Percentiles rank a stretch among this genome's conserved stretches.
Conservation (phyloP, 257 asterid species). For the Petunia secreta region DNA sequence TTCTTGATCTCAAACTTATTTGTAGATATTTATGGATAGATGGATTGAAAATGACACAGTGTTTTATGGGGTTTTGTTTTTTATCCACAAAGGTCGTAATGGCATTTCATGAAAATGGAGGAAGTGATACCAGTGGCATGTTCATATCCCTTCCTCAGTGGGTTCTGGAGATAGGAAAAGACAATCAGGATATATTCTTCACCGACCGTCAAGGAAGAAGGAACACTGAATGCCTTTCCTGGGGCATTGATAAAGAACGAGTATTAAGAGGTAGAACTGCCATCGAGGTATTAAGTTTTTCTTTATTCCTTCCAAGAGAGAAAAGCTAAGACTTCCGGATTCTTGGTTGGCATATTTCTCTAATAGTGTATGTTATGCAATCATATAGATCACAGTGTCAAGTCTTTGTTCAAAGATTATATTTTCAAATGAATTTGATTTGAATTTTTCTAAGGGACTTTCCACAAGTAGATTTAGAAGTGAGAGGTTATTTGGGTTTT, state of each 20-base stretch:
- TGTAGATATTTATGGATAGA: neutral
- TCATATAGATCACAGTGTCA: conserved; percentile 5
- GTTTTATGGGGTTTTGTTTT: neutral
- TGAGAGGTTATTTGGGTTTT: neutral
- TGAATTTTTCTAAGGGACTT: neutral
- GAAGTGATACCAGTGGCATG: conserved; percentile 61
- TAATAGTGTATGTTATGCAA: neutral
- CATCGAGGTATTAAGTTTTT: conserved; percentile 55
- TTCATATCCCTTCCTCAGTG: conserved; percentile 74
- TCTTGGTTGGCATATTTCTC: conserved; percentile 8
- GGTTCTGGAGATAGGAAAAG: conserved; percentile 78
- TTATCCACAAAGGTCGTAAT: conserved; percentile 58
- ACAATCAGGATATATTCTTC: conserved; percentile 77
- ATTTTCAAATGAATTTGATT: neutral
- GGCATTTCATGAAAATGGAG: conserved; percentile 77
- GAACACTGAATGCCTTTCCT: conserved; percentile 74
- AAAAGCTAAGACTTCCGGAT: neutral
- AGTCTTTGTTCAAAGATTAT: too few relatives aligned
- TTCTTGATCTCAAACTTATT: neutral
- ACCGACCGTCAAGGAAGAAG: conserved; percentile 82
- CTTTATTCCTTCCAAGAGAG: conserved; percentile 14
- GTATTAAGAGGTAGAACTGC: conserved; percentile 78
- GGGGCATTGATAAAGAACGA: conserved; percentile 79
- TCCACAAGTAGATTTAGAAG: conserved; percentile 1
- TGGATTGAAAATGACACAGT: neutral